Evolutionary conservation across 2,329 filamentous ascomycete species (phyloP), one percentile per base, ranked within the genome.

Genomic region (Aspergillus hiratsukae): DNA sequence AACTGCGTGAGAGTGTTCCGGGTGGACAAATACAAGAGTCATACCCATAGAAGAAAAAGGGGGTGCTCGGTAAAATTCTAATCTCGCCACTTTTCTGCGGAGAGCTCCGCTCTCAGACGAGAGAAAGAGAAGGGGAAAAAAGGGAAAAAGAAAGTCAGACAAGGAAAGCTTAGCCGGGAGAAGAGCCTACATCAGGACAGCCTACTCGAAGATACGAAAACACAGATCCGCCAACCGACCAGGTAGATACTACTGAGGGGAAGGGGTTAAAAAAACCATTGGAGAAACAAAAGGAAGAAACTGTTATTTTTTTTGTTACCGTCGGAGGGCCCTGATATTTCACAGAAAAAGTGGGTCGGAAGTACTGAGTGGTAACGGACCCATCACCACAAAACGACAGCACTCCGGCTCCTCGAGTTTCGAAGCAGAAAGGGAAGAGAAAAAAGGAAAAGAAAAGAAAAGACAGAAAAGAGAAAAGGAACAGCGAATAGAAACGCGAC

Each of bases 301-400:
- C 17, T n/a, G 49, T 10, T 52, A 40, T 27, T 17, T 50, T 37
- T 40, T 40, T 25, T 43, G 49, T 52, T 54, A 56, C 41, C 17
- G 41, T 45, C 21, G 19, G 41, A 52, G 49, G 37, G 56, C 52
- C 56, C 54, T 59, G 53, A 59, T 60, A 61, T 55, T 58, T 57
- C 55, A 27, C 49, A 52, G 51, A 49, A 58, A 59, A 43, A 58
- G 61, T 64, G 62, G 62, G 62, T 61, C 62, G 10, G 8, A 4
- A 19, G 21, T 10, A 27, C 4, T 37, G 31, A 17, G 31, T 37
- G 49, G 48, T 57, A 61, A 64, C 58, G 58, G 63, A 61, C 53
- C 62, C 59, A 54, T 64, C 63, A 63, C 63, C 61, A 63, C 58
- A 61, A 63, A 65, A 57, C 63, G 61, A 59, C 61, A 60, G 55